Conservation (phyloP, 179 eudicot species). For the Vitellaria paradoxa region DNA sequence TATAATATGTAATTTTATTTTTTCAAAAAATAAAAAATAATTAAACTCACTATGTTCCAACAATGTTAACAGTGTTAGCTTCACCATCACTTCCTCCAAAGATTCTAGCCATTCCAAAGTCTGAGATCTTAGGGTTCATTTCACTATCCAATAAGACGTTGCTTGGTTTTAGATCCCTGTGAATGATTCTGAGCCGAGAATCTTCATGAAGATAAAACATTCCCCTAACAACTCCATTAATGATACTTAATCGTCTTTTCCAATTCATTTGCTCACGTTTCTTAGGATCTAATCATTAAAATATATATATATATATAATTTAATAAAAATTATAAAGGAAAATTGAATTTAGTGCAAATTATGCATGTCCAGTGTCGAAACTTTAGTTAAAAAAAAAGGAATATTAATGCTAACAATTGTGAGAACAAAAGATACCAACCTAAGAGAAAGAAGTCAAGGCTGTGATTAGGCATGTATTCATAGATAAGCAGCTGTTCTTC, state of each 20-base stretch:
- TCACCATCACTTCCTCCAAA: slow-evolving; percentile 8
- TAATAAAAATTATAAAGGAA: no score
- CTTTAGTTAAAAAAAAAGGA: no score
- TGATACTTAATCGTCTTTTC: slow-evolving; percentile 10
- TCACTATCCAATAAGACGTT: slow-evolving; percentile 18
- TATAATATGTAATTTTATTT: neutral
- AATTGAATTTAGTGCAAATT: no score
- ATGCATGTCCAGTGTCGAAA: no score
- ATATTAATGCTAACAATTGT: neutral
- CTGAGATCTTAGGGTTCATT: slow-evolving; percentile 23
- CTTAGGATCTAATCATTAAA: neutral
- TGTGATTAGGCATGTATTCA: slow-evolving; percentile 28
- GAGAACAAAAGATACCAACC: slow-evolving; percentile 10
- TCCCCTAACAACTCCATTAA: slow-evolving; percentile 11
- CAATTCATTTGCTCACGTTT: slow-evolving; percentile 9
- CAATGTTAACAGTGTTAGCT: slow-evolving; percentile 7
- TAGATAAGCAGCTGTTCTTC: slow-evolving; percentile 29
- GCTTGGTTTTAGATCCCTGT: slow-evolving; percentile 24
- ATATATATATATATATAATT: no score
- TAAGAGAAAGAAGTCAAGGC: slow-evolving; percentile 23
- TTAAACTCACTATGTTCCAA: slow-evolving; percentile 23
- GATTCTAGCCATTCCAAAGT: slow-evolving; percentile 26
- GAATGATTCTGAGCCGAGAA: slow-evolving; percentile 21
- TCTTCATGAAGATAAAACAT: slow-evolving; percentile 23
- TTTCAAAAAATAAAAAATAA: neutral